phyloP scores from a whole-genome alignment of 139 green algal species.

The Chlamydomonas asymmetrica region DNA sequence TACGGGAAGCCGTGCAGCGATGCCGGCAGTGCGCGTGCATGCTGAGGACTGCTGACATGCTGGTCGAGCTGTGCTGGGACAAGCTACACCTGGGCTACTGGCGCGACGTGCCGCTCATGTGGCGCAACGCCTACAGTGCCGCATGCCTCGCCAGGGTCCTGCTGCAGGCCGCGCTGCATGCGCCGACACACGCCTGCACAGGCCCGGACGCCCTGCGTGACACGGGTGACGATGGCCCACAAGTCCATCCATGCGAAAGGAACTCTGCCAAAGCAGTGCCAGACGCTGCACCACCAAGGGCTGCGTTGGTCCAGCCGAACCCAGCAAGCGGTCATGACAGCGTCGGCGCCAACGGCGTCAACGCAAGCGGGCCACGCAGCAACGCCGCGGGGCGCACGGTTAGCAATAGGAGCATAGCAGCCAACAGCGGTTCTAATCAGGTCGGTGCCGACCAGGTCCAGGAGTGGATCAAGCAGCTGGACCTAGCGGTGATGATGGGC shows the following conservation, averaged over 20 bases:
- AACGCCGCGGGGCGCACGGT: too few species aligned
- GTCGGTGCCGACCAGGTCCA: too few species aligned
- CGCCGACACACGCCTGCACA: neutral
- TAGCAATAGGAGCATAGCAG: too few species aligned
- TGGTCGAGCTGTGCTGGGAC: conserved; percentile 65
- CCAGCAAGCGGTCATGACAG: too few species aligned
- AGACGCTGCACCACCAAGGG: neutral
- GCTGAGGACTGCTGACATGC: too few species aligned
- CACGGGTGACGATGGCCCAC: conserved; percentile 8
- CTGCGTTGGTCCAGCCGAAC: too few species aligned
- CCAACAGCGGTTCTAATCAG: too few species aligned
- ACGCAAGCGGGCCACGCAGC: too few species aligned
- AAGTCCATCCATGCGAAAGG: neutral
- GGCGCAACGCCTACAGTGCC: conserved; percentile 79
- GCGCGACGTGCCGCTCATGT: conserved; percentile 70
- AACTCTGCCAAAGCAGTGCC: conserved; percentile 1
- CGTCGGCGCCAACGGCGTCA: too few species aligned
- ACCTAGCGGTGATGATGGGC: conserved; percentile 85
- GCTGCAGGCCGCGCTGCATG: neutral
- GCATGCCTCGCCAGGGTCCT: conserved; percentile 40
- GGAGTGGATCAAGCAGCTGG: too few species aligned
- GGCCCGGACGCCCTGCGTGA: neutral
- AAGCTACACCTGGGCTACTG: conserved; percentile 87
- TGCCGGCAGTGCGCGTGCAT: too few species aligned
- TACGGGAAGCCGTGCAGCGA: too few species aligned